Conservation (phyloP, 169 alveolate species). For the Plasmodium billcollinsi region DNA sequence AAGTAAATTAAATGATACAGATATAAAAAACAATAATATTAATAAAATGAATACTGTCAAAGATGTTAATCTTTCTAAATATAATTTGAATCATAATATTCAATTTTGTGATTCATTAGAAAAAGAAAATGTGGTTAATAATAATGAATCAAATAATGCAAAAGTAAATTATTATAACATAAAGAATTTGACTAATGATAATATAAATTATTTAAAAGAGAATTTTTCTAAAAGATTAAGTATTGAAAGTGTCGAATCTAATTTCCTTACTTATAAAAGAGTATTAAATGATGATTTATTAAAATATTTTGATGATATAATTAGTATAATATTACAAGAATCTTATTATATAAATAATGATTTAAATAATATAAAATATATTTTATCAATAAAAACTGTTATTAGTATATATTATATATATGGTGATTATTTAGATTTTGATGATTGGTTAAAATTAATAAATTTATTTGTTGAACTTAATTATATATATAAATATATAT, state of each 20-base stretch:
- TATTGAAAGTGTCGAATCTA: conserved; percentile 40
- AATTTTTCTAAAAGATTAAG: conserved; percentile 17
- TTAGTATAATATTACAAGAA: conserved; percentile 47
- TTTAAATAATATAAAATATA: conserved; percentile 67
- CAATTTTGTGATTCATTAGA: no score
- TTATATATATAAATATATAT: conserved; percentile 66
- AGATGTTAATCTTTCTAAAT: no score
- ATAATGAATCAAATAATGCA: no score
- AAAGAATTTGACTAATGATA: no score
- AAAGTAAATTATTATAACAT: no score
- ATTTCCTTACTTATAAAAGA: conserved; percentile 46
- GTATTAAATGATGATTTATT: conserved; percentile 44
- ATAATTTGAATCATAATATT: no score
- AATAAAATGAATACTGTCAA: no score
- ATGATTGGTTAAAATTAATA: conserved; percentile 62
- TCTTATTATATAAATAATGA: conserved; percentile 66
- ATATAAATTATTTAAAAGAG: neutral
- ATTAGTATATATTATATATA: conserved; percentile 68
- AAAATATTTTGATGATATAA: conserved; percentile 56
- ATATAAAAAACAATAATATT: no score
- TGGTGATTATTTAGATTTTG: conserved; percentile 66
- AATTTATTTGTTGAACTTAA: conserved; percentile 67
- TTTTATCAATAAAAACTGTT: conserved; percentile 54
- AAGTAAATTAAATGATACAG: no score
- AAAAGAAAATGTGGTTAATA: no score